phyloP scores from a whole-genome alignment of 2,329 filamentous ascomycete genomes.

The Cladosporium velox region DNA sequence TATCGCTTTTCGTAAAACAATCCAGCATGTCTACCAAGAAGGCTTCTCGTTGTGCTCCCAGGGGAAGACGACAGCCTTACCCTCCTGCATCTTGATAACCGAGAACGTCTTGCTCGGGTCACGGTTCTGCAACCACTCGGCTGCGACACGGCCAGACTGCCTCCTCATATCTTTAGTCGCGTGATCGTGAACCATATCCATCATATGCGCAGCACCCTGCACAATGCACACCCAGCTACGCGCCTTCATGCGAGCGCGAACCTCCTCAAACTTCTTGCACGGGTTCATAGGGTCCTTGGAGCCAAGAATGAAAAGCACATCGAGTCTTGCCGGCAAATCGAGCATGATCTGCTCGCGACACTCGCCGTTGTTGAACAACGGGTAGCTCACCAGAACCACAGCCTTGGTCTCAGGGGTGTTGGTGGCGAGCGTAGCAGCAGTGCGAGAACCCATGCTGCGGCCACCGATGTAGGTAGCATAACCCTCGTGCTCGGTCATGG shows the following conservation, averaged over 20 bases:
- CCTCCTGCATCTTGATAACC: constrained; percentile 22
- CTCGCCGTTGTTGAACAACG: constrained; percentile 37
- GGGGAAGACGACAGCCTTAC: constrained; percentile 20
- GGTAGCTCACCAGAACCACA: constrained; percentile 46
- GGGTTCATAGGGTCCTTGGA: constrained; percentile 41
- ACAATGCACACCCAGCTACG: constrained; percentile 41
- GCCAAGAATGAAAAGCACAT: constrained; percentile 46
- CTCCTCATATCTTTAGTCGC: constrained; percentile 35
- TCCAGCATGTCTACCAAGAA: not conserved
- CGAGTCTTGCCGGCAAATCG: constrained; percentile 33
- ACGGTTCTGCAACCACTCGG: constrained; percentile 36
- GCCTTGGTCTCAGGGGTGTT: constrained; percentile 28
- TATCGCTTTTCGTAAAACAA: not conserved
- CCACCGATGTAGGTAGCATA: constrained; percentile 39
- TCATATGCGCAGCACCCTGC: constrained; percentile 43
- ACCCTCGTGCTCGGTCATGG: constrained; percentile 36
- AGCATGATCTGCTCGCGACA: constrained; percentile 43
- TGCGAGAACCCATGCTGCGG: constrained; percentile 48
- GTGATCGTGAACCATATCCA: constrained; percentile 38
- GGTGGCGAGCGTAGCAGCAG: constrained; percentile 43
- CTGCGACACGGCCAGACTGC: constrained; percentile 39
- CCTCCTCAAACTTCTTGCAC: constrained; percentile 32
- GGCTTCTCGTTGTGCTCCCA: constrained; percentile 22
- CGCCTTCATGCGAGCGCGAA: constrained; percentile 43
- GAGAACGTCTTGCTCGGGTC: constrained; percentile 25